Conservation (phyloP, 139 green algal species). For the Astrephomene gubernaculifera region DNA sequence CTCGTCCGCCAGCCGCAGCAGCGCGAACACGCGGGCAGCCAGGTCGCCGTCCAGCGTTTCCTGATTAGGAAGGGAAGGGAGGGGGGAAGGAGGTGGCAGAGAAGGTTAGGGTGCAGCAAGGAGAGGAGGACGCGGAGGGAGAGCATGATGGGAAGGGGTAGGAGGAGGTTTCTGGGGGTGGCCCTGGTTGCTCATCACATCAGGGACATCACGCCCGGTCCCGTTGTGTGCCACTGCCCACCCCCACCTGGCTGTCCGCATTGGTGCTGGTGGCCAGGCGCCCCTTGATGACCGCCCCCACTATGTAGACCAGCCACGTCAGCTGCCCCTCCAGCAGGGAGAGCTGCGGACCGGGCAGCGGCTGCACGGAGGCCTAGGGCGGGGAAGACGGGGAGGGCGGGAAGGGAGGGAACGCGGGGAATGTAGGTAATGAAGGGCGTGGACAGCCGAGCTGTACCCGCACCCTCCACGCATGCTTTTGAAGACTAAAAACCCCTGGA, state of each 20-base stretch:
- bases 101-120: not conserved
- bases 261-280: constrained; percentile 76
- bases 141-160: too few species aligned
- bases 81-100: not conserved
- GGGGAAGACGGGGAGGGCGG: too few species aligned
- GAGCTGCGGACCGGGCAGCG: constrained; percentile 56
- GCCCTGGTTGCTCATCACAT: too few species aligned
- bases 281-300: constrained; percentile 90
- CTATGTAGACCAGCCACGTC: constrained; percentile 98
- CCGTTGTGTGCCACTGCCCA: not conserved
- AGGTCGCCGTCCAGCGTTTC: constrained; percentile 96
- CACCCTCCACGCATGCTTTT: too few species aligned
- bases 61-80: constrained; percentile 51
- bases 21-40: constrained; percentile 84
- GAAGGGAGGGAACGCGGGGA: too few species aligned
- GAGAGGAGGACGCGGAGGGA: too few species aligned
- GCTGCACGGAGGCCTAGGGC: constrained; percentile 34
- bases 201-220: too few species aligned
- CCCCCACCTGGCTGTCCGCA: constrained; percentile 74
- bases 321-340: constrained; percentile 95
- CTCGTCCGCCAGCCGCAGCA: constrained; percentile 84
- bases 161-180: too few species aligned
- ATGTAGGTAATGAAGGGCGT: too few species aligned
- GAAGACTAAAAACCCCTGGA: too few species aligned
- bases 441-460: too few species aligned